Evolutionary conservation across 352 stramenopile species (phyloP), one percentile per base, ranked within the genome.

Genomic region (Peronosclerospora sorghi): DNA sequence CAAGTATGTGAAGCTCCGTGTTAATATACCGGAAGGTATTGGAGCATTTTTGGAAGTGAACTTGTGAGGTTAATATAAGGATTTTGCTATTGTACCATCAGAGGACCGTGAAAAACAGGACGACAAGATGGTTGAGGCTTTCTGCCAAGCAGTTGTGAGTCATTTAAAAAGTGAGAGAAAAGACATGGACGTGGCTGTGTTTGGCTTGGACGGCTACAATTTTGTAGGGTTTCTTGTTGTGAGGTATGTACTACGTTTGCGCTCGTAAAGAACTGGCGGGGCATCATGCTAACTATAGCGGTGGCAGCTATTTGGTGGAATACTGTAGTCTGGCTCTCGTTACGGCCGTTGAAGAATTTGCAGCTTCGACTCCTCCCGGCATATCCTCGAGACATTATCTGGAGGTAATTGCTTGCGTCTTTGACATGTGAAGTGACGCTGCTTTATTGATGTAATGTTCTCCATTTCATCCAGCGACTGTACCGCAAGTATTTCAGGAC

Each of bases 401-500:
- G 8, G 70, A 89, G 67, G 75, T 88, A 39, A 30, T 53, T 41
- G 20, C 4, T 4, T 23, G 15, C 4, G 17, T 32, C 3, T 27
- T 45, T 2, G 5, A 14, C 18, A 14, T 40, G 8, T 9, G 17
- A 32, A 51, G 8, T 1, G 17, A 10, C 4, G 9, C 4, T n/a
- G 28, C 39, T 50, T 13, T 55, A 5, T 32, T 41, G 26, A n/a
- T 35, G n/a, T 43, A 48, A n/a, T 34, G 10, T 5, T 34, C 15
- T 48, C 46, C 7, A 19, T 32, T 41, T 35, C 1, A 29, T 51
- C 13, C 38, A 85, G 63, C 54, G 54, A 46, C 44, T 93, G 35
- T 93, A 89, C 19, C 68, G 74, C 24, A 89, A 84, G 55, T 93
- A 90, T 43, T 86, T 73, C 32, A 70, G 55, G 7, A 88, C 74